These are phyloP conservation scores for Flagelloscypha sp. DNA, from an alignment of 768 basidiomycete genomes.

Conservation along the genomic window DNA sequence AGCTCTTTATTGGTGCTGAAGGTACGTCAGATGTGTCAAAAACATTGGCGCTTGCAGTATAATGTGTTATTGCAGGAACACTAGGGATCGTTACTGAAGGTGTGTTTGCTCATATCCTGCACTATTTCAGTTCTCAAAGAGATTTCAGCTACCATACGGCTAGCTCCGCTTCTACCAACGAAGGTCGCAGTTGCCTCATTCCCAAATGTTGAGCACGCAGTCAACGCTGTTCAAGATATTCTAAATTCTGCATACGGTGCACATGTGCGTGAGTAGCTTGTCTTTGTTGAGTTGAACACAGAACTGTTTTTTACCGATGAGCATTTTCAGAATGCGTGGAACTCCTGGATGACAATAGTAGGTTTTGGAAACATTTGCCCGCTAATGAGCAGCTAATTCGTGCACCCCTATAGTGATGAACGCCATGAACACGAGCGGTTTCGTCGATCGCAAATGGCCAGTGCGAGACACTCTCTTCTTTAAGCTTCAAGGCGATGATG, in stretches of 20 bases:
- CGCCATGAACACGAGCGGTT: conserved; percentile 49
- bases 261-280: conserved; percentile 76
- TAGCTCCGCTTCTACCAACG: conserved; percentile 76
- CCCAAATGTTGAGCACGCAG: conserved; percentile 64
- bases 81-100: conserved; percentile 88
- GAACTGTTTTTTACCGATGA: conserved; percentile 2
- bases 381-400: too few relatives aligned
- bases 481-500: conserved; percentile 74
- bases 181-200: conserved; percentile 80
- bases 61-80: conserved; percentile 38
- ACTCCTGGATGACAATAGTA: conserved; percentile 66
- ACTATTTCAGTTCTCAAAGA: background rate
- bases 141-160: conserved; percentile 67
- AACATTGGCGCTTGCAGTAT: too few relatives aligned
- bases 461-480: conserved; percentile 72
- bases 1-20: conserved; percentile 79
- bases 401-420: conserved; percentile 63
- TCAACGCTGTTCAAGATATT: conserved; percentile 66
- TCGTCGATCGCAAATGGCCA: conserved; percentile 47
- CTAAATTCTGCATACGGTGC: conserved; percentile 61
- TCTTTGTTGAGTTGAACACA: conserved; percentile 18
- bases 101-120: conserved; percentile 12
- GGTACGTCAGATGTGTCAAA: too few relatives aligned
- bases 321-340: conserved; percentile 66
- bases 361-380: too few relatives aligned